Percentiles rank a stretch among this genome's conserved stretches.
These are phyloP conservation scores for Ganoderma sinense DNA, from an alignment of 1,284 basidiomycete genomes.

Conservation along the genomic window DNA sequence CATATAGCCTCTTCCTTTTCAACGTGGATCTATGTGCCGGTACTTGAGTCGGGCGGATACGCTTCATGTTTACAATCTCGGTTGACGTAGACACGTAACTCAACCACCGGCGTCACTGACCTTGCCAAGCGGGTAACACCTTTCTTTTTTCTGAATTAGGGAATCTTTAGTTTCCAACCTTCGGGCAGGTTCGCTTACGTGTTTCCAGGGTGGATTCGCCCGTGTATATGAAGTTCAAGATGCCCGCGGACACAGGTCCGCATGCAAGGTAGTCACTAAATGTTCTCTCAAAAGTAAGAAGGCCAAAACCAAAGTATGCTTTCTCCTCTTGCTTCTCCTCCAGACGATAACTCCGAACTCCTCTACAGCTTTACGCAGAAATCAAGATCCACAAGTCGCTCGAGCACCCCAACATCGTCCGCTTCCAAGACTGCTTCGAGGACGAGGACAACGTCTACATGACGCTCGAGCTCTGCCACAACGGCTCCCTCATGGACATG, in stretches of 20 bases:
- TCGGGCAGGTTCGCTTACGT: neutral
- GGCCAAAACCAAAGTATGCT: constrained; percentile 85
- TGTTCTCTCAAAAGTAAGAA: constrained; percentile 88
- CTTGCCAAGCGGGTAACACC: neutral
- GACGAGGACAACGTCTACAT: constrained; percentile 97
- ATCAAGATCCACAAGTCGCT: constrained; percentile 97
- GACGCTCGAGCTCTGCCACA: constrained; percentile 92
- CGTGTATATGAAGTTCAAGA: constrained; percentile 91
- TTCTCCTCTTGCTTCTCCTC: neutral
- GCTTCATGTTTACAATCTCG: neutral
- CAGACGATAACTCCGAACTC: neutral
- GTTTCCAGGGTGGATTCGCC: constrained; percentile 84
- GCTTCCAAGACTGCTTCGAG: constrained; percentile 95
- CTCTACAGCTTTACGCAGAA: constrained; percentile 88
- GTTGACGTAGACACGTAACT: neutral
- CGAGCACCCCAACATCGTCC: constrained; percentile 92
- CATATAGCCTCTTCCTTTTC: constrained; percentile 22
- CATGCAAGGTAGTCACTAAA: constrained; percentile 92
- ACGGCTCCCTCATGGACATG: constrained; percentile 92
- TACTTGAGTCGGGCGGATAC: neutral
- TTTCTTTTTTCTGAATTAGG: neutral
- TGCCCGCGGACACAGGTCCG: constrained; percentile 64
- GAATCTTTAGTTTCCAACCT: neutral
- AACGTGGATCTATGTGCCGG: neutral
- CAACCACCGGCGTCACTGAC: neutral